Conservation (phyloP, 257 asterid genomes). For the Penstemon barbatus region DNA sequence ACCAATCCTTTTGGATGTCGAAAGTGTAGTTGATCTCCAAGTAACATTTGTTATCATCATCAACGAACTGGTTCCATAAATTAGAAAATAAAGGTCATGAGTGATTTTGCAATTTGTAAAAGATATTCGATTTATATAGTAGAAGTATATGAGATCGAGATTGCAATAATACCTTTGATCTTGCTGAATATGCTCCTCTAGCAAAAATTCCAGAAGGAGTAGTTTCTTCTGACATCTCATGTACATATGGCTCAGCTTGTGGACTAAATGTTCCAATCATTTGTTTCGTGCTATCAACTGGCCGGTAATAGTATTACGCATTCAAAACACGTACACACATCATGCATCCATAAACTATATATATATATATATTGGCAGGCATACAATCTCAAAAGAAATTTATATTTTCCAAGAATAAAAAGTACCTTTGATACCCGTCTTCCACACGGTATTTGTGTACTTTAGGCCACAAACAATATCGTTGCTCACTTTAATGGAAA, state of each 20-base stretch:
- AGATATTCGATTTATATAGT: too few species aligned
- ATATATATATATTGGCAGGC: too few species aligned
- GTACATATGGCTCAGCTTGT: slow-evolving; percentile 49
- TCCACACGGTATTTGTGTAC: slow-evolving; percentile 53
- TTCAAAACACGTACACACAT: background rate
- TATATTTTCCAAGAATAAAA: background rate
- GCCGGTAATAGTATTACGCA: background rate
- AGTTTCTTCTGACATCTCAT: slow-evolving; percentile 50
- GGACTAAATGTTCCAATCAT: slow-evolving; percentile 62
- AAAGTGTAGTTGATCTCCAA: slow-evolving; percentile 64
- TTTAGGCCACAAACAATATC: slow-evolving; percentile 57
- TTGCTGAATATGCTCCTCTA: slow-evolving; percentile 53
- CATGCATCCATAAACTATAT: too few species aligned
- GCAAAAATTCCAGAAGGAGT: slow-evolving; percentile 58
- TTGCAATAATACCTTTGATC: slow-evolving; percentile 36
- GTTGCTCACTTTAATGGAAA: slow-evolving; percentile 45
- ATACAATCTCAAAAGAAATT: too few species aligned
- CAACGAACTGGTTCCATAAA: slow-evolving; percentile 46
- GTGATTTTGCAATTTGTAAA: too few species aligned
- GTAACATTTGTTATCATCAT: slow-evolving; percentile 68
- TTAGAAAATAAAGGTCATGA: too few species aligned
- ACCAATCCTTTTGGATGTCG: slow-evolving; percentile 72
- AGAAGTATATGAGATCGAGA: too few species aligned
- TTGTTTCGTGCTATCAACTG: slow-evolving; percentile 49
- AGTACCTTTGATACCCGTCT: slow-evolving; percentile 49